These are phyloP conservation scores for Aspergillus aculeatus DNA, from an alignment of 2,329 filamentous ascomycete species.

Conservation along the genomic window DNA sequence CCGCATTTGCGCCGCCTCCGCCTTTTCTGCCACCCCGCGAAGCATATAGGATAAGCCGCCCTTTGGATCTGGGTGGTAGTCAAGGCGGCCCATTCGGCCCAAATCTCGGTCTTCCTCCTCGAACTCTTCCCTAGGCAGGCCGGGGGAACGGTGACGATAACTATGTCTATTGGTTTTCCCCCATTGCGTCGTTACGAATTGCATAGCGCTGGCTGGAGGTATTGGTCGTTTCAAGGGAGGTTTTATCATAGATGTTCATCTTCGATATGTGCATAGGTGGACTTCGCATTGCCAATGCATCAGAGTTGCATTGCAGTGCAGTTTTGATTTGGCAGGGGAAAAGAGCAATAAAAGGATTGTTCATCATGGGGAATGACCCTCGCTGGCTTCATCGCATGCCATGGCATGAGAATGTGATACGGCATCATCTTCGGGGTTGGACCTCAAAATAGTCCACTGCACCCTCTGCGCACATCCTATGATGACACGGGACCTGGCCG, in stretches of 20 bases:
- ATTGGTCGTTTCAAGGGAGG: conserved; percentile 34
- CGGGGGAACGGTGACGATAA: conserved; percentile 9
- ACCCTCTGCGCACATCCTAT: conserved; percentile 12
- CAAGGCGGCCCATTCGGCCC: conserved; percentile 33
- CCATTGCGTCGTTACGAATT: conserved; percentile 34
- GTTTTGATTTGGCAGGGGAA: background rate
- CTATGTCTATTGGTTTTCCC: conserved; percentile 24
- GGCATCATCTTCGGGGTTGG: conserved; percentile 29
- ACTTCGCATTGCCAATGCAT: conserved; percentile 4
- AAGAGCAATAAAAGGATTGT: background rate
- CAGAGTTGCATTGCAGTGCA: background rate
- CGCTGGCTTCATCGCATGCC: background rate
- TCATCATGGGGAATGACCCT: background rate
- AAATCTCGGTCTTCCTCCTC: conserved; percentile 35
- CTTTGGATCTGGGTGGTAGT: conserved; percentile 31
- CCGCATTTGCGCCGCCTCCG: conserved; percentile 42
- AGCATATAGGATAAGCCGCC: conserved; percentile 34
- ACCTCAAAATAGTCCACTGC: conserved; percentile 24
- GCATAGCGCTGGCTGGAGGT: conserved; percentile 41
- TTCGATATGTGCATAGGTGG: conserved; percentile 12
- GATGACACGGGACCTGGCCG: conserved; percentile 25
- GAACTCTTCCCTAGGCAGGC: conserved; percentile 33
- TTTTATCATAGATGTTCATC: conserved; percentile 31
- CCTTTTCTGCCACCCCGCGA: conserved; percentile 36
- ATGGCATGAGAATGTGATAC: conserved; percentile 12